Base-by-base conservation (phyloP, 2,329 filamentous ascomycete genomes). In the Biscogniauxia sp. region DNA sequence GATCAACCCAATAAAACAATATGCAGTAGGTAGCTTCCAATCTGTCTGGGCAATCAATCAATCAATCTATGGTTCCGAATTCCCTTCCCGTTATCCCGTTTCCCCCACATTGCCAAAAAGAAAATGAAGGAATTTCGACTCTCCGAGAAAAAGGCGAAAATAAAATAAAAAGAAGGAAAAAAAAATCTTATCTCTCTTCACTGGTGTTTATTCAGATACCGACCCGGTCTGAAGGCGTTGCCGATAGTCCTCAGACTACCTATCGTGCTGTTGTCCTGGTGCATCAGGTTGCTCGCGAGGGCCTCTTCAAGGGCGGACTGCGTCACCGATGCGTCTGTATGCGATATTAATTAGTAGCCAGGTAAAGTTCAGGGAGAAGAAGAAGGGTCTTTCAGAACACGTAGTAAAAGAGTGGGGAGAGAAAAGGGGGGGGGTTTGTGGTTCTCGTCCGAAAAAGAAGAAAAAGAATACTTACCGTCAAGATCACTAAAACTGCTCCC, bases 401-500 rank as follows among this genome's bases (percentile, higher is more conserved):
- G 5, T 23, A 23, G 23, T 5, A 23, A 23, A 23, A 23, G 5
- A 5, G 5, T 2, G 23, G 5, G 23, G 23, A 23, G 2, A 5
- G 23, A 23, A 23, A 23, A 23, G 23, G 23, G 23, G 23, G 2
- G 23, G 23, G n/a, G n/a, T n/a, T n/a, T n/a, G n/a, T 5, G 23
- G 23, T 5, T 23, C 23, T 23, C 23, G 23, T 23, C 5, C 23
- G 23, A 23, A 3, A 23, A 23, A 23, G 5, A 23, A 23, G 5
- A 23, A 5, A 23, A 23, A 23, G 5, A 23, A 61, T 7, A 13
- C 28, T 2, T 78, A 85, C 90, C 90, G 72, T 94, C 91, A 51
- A 96, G 81, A 77, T 95, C 92, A 75, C 90, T 94, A 69, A 92
- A 95, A 68, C 90, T 93, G 73, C 91, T 94, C 1, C 91, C 90